phyloP scores from a whole-genome alignment of 2,329 filamentous ascomycete species.

The Ceratocystis cacaofunesta region DNA sequence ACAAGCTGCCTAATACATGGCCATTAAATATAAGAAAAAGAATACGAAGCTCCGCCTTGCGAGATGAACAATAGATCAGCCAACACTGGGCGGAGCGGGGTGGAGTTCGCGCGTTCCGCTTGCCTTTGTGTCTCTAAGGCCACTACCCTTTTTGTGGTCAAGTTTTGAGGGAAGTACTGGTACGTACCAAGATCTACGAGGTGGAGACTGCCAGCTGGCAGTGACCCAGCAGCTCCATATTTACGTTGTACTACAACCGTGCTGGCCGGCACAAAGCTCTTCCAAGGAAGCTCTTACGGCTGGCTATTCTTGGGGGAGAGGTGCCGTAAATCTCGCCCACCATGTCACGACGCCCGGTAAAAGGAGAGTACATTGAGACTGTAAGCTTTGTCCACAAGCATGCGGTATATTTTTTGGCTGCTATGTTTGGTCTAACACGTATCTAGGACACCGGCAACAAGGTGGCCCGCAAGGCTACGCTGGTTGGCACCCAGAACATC shows the following conservation, averaged over 20 bases:
- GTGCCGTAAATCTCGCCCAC: conserved; percentile 19
- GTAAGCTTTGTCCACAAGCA: conserved; percentile 33
- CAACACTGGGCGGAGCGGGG: neutral
- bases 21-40: neutral
- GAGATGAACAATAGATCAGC: neutral
- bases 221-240: neutral
- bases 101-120: neutral
- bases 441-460: conserved; percentile 90
- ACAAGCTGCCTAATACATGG: neutral
- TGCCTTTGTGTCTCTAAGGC: neutral
- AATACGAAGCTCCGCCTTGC: neutral
- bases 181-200: neutral
- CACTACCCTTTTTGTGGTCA: neutral
- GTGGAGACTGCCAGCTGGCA: neutral
- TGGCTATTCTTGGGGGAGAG: neutral
- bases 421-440: conserved; percentile 8
- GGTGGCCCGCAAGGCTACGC: conserved; percentile 78
- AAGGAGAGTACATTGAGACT: conserved; percentile 94
- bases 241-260: neutral
- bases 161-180: neutral
- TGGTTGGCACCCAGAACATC: conserved; percentile 94
- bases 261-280: neutral
- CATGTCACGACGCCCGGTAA: conserved; percentile 64
- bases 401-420: neutral
- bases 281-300: neutral